Base-by-base conservation (phyloP, 2,329 filamentous ascomycete genomes). In the Trichoderma aggressivum region DNA sequence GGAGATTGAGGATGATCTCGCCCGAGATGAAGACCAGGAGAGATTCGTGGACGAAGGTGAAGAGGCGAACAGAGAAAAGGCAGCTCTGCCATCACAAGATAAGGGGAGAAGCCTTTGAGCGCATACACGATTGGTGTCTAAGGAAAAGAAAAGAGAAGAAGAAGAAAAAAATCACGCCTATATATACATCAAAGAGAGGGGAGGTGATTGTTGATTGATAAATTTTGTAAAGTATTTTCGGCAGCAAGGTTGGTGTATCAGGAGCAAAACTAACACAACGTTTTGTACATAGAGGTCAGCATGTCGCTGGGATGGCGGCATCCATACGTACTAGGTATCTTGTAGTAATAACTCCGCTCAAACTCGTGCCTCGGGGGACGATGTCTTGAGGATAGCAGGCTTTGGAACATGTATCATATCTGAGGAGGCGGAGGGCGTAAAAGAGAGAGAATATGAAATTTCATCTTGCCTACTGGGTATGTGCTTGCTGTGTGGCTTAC, bases 1-100 rank as follows among this genome's bases (percentile, higher is more conserved):
- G 77, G 84, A 85, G 75, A 83, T 87, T 28, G 85, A 86, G 34
- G 83, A 84, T 72, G 80, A 82, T 55, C 76, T 77, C 3, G 80
- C 81, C 5, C 80, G 81, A 5, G 76, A 79, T 32, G 74, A 76
- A 39, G 67, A 55, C n/a, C 30, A 3, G 7, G 59, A 65, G 28
- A 28, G 43, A 47, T 50, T 68, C 36, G 78, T 76, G 21, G 78
- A 80, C 24, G 76, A 75, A 24, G 79, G 79, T 64, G 73, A 78
- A 39, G 78, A 79, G 43, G 12, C 32, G 7, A 34, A 66, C 16
- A 47, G 32, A n/a, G 63, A 64, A 14, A 70, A 70, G 36, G 24
- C 55, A 30, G n/a, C 71, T 28, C 47, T 47, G n/a, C 43, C 67
- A 12, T 14, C 67, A 12, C 32, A 43, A 14, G 71, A 74, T 11